Base-by-base conservation (phyloP, 1,139 yeast species). In the Candida freyschussii region DNA sequence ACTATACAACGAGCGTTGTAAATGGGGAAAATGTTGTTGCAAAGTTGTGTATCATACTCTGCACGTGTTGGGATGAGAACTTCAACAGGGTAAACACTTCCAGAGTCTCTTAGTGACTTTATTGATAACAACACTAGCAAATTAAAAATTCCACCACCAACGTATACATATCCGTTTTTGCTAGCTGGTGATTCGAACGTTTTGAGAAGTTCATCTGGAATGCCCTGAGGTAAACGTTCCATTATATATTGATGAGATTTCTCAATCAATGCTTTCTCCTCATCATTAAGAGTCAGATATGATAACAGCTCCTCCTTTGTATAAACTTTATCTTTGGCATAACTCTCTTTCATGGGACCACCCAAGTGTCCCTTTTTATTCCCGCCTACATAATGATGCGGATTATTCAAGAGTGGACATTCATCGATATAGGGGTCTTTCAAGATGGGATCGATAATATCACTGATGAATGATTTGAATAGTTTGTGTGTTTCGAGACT, bases 21-120 rank as follows among this genome's bases (percentile, higher is more conserved):
- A 3, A 26, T 8, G 2, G 42, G 42, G 33, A 35, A 35, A 2
- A 83, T 78, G 31, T 80, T 67, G 11, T 76, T 73, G 54, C 78
- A 82, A 48, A 64, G 80, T 15, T 62, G 57, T 3, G 71, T 19
- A 12, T 35, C 37, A 15, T 23, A 39, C 16, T 39, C 42, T 8
- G 11, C 14, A 8, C n/a, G 13, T 4, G 14, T 7, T 22, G 39
- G 37, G 12, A 39, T 10, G 2, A 39, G 15, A 12, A 39, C 23
- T 30, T 39, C 42, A 2, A 36, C 37, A n/a, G 42, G 42, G 17
- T 30, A 35, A 11, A 30, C 33, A 8, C 37, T 22, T 2, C 42
- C 42, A 9, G 37, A 19, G 17, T 31, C 34, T 29, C 42, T 30
- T 6, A 39, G 26, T 2, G 39, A 29, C 21, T 35, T 35, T 21